A percentile compares a stretch with the other conserved stretches of the same genome.
Evolutionary conservation across 768 basidiomycete genomes (phyloP).

Genomic region (Pulveroboletus sp.): DNA sequence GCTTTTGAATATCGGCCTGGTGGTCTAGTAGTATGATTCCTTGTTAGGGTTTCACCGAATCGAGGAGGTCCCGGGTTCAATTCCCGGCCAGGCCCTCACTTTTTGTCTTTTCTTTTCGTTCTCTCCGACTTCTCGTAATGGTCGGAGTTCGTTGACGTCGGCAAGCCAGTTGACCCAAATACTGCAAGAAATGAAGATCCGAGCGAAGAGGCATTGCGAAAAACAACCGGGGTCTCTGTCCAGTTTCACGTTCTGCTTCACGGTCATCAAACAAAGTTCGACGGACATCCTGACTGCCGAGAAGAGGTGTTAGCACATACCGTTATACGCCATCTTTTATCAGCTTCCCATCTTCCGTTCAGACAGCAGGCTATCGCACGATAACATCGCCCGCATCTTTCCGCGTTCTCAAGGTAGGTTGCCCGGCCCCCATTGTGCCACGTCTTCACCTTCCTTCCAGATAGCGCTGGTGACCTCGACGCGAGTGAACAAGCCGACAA

Average conservation of each 20-base stretch:
- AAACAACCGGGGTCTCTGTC: too few species aligned
- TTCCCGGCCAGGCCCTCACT: conserved; percentile 47
- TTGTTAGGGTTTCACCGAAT: conserved; percentile 45
- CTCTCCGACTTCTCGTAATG: neutral
- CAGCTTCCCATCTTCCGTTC: neutral
- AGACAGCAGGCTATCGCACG: conserved; percentile 4
- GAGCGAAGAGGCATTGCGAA: neutral
- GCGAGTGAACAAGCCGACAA: conserved; percentile 36
- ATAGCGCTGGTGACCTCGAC: conserved; percentile 25
- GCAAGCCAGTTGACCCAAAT: neutral
- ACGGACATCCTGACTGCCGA: neutral
- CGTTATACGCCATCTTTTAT: neutral
- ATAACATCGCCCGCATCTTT: conserved; percentile 28
- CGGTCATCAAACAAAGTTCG: neutral
- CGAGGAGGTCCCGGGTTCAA: conserved; percentile 61
- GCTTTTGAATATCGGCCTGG: conserved; percentile 34
- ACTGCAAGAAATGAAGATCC: neutral
- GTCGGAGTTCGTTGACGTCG: conserved; percentile 4
- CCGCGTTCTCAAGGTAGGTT: conserved; percentile 27
- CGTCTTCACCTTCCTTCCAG: conserved; percentile 31
- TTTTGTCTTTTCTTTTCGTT: neutral
- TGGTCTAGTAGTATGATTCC: conserved; percentile 67
- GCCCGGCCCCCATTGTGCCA: conserved; percentile 41
- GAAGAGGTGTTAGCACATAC: neutral
- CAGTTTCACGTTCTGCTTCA: neutral